Base-by-base conservation (phyloP, 495 filamentous ascomycete genomes). In the Penicillium mononematosum region DNA sequence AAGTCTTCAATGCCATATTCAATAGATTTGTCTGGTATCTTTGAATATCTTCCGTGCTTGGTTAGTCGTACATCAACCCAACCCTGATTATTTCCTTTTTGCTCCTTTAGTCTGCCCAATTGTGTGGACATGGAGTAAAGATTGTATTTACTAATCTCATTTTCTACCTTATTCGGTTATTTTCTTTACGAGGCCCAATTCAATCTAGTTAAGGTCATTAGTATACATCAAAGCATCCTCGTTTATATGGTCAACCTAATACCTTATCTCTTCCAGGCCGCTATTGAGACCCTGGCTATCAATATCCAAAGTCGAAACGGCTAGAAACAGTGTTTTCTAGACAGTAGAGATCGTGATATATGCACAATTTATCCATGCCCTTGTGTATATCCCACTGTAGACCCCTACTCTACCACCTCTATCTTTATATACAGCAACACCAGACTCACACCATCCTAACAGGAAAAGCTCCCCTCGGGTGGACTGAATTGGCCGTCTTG, bases 371-470 rank as follows among this genome's bases (percentile, higher is more conserved):
- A 32, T 24, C 14, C 32, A 8, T 8, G 1, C 2, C 32, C 17
- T 22, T 38, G 32, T 50, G n/a, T 50, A 50, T 50, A 50, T 50
- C 12, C 9, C 8, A 34, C 14, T 24, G 3, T n/a, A 7, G 16
- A 10, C 12, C 19, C 10, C 4, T 20, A 2, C 20, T 9, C 11
- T 24, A 10, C 4, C 27, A 22, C 8, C n/a, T 52, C 50, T 44
- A 27, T 51, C 48, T 41, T 39, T 19, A 12, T 52, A 31, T 29
- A 32, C 16, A 14, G 16, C 34, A 16, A n/a, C 17, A 38, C 32
- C 20, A 20, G 24, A 27, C 24, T 60, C 27, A 58, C 31, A 48
- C 7, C 42, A 56, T 50, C 24, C 38, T 48, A 34, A 24, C 19
- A 16, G 22, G 38, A 44, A 45, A 45, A 14, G 4, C 29, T 31